These are phyloP conservation scores for Suhomyces kunorum DNA, from an alignment of 1,139 yeast species.

Conservation along the genomic window DNA sequence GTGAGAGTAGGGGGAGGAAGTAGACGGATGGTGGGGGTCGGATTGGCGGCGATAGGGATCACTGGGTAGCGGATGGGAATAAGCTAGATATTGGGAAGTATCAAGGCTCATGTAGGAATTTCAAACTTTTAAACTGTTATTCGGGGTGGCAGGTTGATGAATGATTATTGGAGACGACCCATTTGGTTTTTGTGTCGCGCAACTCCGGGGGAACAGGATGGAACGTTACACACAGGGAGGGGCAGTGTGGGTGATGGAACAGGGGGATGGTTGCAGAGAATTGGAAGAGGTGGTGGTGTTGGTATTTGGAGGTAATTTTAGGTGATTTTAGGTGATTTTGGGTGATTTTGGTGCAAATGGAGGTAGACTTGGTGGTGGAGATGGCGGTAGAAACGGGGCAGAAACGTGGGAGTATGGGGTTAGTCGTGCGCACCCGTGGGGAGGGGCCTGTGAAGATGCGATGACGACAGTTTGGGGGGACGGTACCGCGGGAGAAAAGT, in stretches of 20 bases:
- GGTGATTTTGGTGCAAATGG: too few species aligned
- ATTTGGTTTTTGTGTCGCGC: conserved; percentile 7
- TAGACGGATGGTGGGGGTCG: background rate
- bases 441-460: too few species aligned
- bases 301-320: too few species aligned
- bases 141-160: background rate
- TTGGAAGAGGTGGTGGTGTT: too few species aligned
- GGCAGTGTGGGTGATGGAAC: conserved; percentile 3
- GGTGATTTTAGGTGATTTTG: too few species aligned
- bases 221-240: conserved; percentile 12
- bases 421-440: too few species aligned
- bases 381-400: too few species aligned
- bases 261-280: background rate
- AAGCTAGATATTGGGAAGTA: conserved; percentile 2
- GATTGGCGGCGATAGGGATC: background rate
- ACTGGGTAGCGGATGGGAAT: background rate
- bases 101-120: conserved; percentile 10
- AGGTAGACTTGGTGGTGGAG: too few species aligned
- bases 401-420: too few species aligned
- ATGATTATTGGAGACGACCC: conserved; percentile 7
- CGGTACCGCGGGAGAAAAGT: too few species aligned
- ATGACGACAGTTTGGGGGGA: background rate
- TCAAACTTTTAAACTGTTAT: conserved; percentile 1
- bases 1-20: background rate
- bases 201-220: conserved; percentile 2